phyloP scores from a whole-genome alignment of 2,329 filamentous ascomycete species.

The Xylariaceae sp. region DNA sequence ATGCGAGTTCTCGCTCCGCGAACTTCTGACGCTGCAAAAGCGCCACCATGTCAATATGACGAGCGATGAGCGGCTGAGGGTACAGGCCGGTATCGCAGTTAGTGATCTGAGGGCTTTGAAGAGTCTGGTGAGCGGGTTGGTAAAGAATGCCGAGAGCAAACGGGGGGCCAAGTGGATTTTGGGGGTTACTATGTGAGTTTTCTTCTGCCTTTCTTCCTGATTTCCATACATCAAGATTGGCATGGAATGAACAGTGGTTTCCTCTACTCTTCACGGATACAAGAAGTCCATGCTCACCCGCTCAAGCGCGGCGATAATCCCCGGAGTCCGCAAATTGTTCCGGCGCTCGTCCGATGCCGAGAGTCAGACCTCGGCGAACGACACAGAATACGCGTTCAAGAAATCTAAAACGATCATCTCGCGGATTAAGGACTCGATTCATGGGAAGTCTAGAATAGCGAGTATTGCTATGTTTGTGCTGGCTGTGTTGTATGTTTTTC shows the following conservation, averaged over 20 bases:
- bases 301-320: constrained; percentile 35
- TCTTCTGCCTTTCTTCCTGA: not conserved
- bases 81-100: constrained; percentile 42
- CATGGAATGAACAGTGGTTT: not conserved
- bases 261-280: not conserved
- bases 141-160: constrained; percentile 44
- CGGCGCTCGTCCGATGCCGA: constrained; percentile 34
- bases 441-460: constrained; percentile 45
- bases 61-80: constrained; percentile 42
- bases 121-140: constrained; percentile 42
- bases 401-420: constrained; percentile 49
- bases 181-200: constrained; percentile 49
- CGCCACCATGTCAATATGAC: constrained; percentile 33
- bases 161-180: constrained; percentile 54
- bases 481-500: constrained; percentile 56
- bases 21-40: constrained; percentile 35
- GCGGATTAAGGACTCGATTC: constrained; percentile 46
- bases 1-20: constrained; percentile 33
- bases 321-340: constrained; percentile 51
- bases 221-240: not conserved
- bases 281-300: constrained; percentile 2
- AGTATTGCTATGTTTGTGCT: constrained; percentile 54
- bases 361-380: constrained; percentile 43
- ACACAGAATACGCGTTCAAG: constrained; percentile 57
- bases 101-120: constrained; percentile 45